phyloP scores from a whole-genome alignment of 2,329 filamentous ascomycete species.

The Penicillium sp. region DNA sequence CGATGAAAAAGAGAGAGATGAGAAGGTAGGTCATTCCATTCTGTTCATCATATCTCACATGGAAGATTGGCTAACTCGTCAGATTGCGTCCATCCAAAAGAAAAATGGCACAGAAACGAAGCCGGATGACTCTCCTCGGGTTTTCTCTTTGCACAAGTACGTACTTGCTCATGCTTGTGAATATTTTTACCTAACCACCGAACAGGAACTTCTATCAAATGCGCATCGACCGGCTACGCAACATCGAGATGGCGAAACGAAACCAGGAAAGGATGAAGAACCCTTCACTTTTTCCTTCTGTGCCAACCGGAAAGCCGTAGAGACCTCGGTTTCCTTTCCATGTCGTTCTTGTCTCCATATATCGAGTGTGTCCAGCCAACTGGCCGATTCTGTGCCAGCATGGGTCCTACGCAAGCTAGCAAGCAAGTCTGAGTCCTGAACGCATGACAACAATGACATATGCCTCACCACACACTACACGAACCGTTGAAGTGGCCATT shows the following conservation, averaged over 20 bases:
- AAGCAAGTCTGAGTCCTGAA: too few species aligned
- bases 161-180: slow-evolving; percentile 7
- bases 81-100: slow-evolving; percentile 50
- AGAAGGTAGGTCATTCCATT: slow-evolving; percentile 49
- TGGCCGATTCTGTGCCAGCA: neutral
- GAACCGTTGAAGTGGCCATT: too few species aligned
- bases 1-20: slow-evolving; percentile 52
- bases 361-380: neutral
- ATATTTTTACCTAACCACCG: slow-evolving; percentile 6
- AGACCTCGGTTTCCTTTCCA: neutral
- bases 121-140: slow-evolving; percentile 69
- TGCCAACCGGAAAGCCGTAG: slow-evolving; percentile 63
- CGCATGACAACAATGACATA: too few species aligned
- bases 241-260: slow-evolving; percentile 75
- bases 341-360: neutral
- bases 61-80: slow-evolving; percentile 1
- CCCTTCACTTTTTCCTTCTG: slow-evolving; percentile 79
- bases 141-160: slow-evolving; percentile 83
- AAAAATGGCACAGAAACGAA: slow-evolving; percentile 40
- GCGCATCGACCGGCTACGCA: slow-evolving; percentile 75
- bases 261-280: slow-evolving; percentile 79
- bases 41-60: neutral
- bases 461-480: too few species aligned
- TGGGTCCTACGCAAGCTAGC: too few species aligned
- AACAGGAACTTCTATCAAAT: slow-evolving; percentile 81